phyloP scores from a whole-genome alignment of 129 eudicot species.

The Saposhnikovia divaricata region DNA sequence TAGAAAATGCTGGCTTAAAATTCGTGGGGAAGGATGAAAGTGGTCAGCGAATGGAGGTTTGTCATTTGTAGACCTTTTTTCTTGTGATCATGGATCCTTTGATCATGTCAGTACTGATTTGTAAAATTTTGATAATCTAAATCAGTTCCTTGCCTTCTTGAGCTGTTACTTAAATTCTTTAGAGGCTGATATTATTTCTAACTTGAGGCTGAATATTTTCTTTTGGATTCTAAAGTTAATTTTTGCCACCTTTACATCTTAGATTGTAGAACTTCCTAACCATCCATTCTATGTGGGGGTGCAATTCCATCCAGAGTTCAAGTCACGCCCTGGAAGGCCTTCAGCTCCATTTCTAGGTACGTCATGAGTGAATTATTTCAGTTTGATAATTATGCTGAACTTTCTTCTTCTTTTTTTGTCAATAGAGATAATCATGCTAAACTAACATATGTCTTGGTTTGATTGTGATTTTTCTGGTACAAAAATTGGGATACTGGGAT shows the following conservation, averaged over 20 bases:
- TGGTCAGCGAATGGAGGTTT: slow-evolving; percentile 95
- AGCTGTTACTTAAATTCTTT: neutral
- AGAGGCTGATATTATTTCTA: neutral
- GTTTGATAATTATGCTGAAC: neutral
- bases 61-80: slow-evolving; percentile 5
- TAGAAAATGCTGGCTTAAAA: slow-evolving; percentile 70
- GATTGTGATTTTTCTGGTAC: neutral
- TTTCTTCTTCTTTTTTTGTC: too few species aligned
- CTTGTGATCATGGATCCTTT: neutral
- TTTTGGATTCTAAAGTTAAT: neutral
- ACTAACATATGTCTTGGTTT: too few species aligned
- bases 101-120: neutral
- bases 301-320: slow-evolving; percentile 95
- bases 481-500: neutral
- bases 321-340: slow-evolving; percentile 95
- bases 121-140: neutral
- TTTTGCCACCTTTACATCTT: neutral
- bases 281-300: slow-evolving; percentile 93
- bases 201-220: neutral
- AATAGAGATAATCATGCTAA: too few species aligned
- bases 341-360: slow-evolving; percentile 85
- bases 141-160: neutral
- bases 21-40: slow-evolving; percentile 96
- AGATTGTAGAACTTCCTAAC: slow-evolving; percentile 69
- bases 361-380: neutral